Evolutionary conservation across 2,329 filamentous ascomycete genomes (phyloP).

Genomic region (Scytalidium lignicola): DNA sequence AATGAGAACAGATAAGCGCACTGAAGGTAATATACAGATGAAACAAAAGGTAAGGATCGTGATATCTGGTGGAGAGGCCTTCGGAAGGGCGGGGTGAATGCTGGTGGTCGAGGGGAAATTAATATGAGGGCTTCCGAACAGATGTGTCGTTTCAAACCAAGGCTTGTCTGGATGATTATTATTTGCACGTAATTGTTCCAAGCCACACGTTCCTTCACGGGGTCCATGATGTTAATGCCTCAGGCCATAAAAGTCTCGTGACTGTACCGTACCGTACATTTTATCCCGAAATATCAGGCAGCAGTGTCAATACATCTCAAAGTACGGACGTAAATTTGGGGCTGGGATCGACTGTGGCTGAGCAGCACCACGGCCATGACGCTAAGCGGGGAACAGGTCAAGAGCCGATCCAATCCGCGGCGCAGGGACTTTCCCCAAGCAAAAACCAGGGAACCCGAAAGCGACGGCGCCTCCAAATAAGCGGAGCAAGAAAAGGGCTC

Average conservation of each 20-base stretch:
- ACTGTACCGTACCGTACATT: neutral
- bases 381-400: too few species aligned
- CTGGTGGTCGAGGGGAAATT: neutral
- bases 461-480: too few species aligned
- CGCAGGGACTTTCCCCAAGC: too few species aligned
- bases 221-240: neutral
- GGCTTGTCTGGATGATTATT: neutral
- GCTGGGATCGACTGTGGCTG: too few species aligned
- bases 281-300: neutral
- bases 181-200: neutral
- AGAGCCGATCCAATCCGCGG: too few species aligned
- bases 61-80: neutral
- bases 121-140: neutral
- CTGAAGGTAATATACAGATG: neutral
- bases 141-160: neutral
- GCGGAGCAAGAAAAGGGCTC: too few species aligned
- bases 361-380: too few species aligned
- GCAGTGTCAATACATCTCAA: too few species aligned
- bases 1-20: neutral
- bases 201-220: neutral
- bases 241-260: neutral
- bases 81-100: neutral
- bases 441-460: too few species aligned
- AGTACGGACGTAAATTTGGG: too few species aligned
- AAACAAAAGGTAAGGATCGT: neutral